Conservation (phyloP, 2,329 filamentous ascomycete genomes). For the Zymoseptoria pseudotritici region DNA sequence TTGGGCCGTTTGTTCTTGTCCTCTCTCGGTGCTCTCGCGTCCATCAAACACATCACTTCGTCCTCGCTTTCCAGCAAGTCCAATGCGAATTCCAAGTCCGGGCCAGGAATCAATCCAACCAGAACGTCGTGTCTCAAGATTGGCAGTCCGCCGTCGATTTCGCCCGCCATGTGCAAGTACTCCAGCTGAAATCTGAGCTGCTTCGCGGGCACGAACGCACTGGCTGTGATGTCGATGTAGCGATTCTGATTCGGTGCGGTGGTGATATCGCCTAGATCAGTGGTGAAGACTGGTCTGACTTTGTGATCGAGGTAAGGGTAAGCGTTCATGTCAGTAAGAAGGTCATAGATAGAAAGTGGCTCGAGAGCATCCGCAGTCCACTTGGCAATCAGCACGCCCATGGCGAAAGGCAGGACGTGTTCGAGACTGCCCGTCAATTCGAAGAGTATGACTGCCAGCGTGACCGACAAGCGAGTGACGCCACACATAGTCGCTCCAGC, state of each 20-base stretch:
- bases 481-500: slow-evolving; percentile 98
- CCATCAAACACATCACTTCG: slow-evolving; percentile 74
- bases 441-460: slow-evolving; percentile 88
- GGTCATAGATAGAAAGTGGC: slow-evolving; percentile 88
- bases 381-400: slow-evolving; percentile 89
- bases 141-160: slow-evolving; percentile 85
- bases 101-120: slow-evolving; percentile 85
- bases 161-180: slow-evolving; percentile 72
- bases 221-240: slow-evolving; percentile 80
- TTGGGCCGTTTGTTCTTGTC: slow-evolving; percentile 15
- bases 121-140: slow-evolving; percentile 73
- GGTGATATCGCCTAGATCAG: slow-evolving; percentile 79
- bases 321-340: slow-evolving; percentile 92
- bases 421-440: slow-evolving; percentile 92
- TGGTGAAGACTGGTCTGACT: slow-evolving; percentile 82
- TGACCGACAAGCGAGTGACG: slow-evolving; percentile 87
- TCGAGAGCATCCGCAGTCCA: slow-evolving; percentile 97
- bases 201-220: slow-evolving; percentile 68
- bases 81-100: slow-evolving; percentile 86
- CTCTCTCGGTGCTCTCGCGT: slow-evolving; percentile 48
- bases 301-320: slow-evolving; percentile 98
- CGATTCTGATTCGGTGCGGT: slow-evolving; percentile 66
- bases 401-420: slow-evolving; percentile 88
- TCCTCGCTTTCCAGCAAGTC: slow-evolving; percentile 71
- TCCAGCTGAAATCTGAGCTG: slow-evolving; percentile 76